Percentiles rank a stretch among this genome's conserved stretches.
These are phyloP conservation scores for Glutinoglossum americanum DNA, from an alignment of 495 filamentous ascomycete genomes.

Conservation along the genomic window DNA sequence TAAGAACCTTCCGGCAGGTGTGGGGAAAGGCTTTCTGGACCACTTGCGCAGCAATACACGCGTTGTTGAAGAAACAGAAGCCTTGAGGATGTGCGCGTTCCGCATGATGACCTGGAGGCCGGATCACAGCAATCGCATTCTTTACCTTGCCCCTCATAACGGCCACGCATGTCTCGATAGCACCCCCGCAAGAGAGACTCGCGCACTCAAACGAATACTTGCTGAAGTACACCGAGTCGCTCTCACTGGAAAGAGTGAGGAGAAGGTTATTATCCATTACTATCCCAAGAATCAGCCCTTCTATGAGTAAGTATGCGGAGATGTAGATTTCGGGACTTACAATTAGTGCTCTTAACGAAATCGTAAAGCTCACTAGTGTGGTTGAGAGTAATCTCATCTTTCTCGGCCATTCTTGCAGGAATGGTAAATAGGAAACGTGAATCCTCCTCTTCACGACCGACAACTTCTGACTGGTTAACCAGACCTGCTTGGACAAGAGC, in stretches of 20 bases:
- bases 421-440: conserved; percentile 40
- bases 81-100: conserved; percentile 69
- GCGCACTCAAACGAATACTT: conserved; percentile 59
- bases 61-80: conserved; percentile 96
- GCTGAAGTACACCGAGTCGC: conserved; percentile 83
- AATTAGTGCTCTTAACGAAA: conserved; percentile 44
- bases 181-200: conserved; percentile 71
- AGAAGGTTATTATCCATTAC: conserved; percentile 38
- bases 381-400: conserved; percentile 54
- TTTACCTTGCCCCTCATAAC: conserved; percentile 62
- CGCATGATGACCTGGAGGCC: conserved; percentile 89
- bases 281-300: conserved; percentile 8
- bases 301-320: neutral
- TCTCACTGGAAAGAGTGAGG: conserved; percentile 35
- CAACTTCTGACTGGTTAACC: conserved; percentile 30
- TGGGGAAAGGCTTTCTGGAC: conserved; percentile 60
- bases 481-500: conserved; percentile 61
- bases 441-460: conserved; percentile 26
- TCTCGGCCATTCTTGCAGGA: conserved; percentile 45
- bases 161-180: conserved; percentile 79
- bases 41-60: conserved; percentile 66
- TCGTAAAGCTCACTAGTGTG: conserved; percentile 55
- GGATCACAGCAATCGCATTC: conserved; percentile 85
- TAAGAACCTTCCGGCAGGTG: conserved; percentile 63
- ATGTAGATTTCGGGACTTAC: conserved; percentile 15